Evolutionary conservation across 2,329 filamentous ascomycete species (phyloP), one percentile per base, ranked within the genome.

Genomic region (Clarireedia hainanense): DNA sequence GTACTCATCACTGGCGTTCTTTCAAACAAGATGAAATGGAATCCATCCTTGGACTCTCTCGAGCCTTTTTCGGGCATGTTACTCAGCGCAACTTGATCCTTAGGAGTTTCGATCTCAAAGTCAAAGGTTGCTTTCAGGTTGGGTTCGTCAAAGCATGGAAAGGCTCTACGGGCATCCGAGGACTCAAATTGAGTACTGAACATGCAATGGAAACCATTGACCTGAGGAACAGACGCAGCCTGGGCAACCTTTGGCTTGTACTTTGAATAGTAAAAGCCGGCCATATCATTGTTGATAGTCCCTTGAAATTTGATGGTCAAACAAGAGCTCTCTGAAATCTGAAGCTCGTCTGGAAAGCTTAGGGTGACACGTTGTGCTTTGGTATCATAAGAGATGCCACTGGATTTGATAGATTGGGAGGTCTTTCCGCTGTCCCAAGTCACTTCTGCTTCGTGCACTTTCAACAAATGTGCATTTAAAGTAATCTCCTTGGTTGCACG

Each of bases 121-220:
- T 96, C 91, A 68, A 96, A 97, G 2, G 91, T 92, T 10, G 94
- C 90, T 75, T 99, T 99, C 61, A 97, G 80, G 67, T 95, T 96
- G 43, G 94, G 94, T 75, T 99, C 94, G 69, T 99, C 94, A 68
- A 97, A 97, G 75, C 94, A 99, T 48, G 94, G 94, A 74, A 99
- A 96, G 7, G 94, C 92, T 63, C 91, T 81, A 62, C 94, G 86
- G 59, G 94, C 94, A 73, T 99, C 94, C 68, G 91, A 96, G 47
- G 91, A 87, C 76, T 99, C 94, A 69, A 99, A 99, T 71, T 99
- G 94, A 49, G 94, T 99, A 76, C 89, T 95, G 72, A 96, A 77
- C 88, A 92, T 91, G 69, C 81, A 80, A 70, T 83, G 80, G 68
- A 78, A 81, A 65, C 84, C 78, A 47, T 78, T 77, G 61, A 85